Conservation (phyloP, 805 yeast species). For the Candida coquimbonensis region DNA sequence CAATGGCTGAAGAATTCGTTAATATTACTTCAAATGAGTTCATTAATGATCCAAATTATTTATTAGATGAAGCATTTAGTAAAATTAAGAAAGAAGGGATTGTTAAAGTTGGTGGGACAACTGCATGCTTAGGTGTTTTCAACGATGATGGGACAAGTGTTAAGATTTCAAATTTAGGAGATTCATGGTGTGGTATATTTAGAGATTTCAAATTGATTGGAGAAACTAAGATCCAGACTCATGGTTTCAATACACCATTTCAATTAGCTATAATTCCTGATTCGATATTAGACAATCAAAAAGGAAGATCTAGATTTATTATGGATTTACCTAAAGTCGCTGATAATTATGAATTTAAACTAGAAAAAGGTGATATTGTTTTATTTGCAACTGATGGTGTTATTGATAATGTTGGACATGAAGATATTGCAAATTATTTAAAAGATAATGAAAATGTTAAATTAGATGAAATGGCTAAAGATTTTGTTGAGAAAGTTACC, state of each 20-base stretch:
- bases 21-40: slow-evolving; percentile 6
- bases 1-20: slow-evolving; percentile 33
- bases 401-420: slow-evolving; percentile 71
- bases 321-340: slow-evolving; percentile 66
- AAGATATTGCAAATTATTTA: slow-evolving; percentile 65
- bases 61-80: slow-evolving; percentile 52
- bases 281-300: slow-evolving; percentile 40
- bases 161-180: slow-evolving; percentile 79
- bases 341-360: slow-evolving; percentile 57
- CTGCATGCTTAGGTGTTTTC: slow-evolving; percentile 79
- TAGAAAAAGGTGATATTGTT: slow-evolving; percentile 67
- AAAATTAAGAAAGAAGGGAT: slow-evolving; percentile 44
- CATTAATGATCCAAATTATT: slow-evolving; percentile 21
- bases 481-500: slow-evolving; percentile 61
- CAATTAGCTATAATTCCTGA: slow-evolving; percentile 83
- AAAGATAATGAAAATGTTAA: slow-evolving; percentile 38
- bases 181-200: slow-evolving; percentile 89
- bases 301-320: slow-evolving; percentile 52
- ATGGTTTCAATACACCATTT: slow-evolving; percentile 86
- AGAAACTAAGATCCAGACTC: slow-evolving; percentile 73
- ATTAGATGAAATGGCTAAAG: slow-evolving; percentile 41
- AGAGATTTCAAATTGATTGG: slow-evolving; percentile 54
- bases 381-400: slow-evolving; percentile 92
- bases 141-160: slow-evolving; percentile 43
- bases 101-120: slow-evolving; percentile 88